phyloP scores from a whole-genome alignment of 192 early-diverging fungal species.

The Gamsiella multidivaricata region DNA sequence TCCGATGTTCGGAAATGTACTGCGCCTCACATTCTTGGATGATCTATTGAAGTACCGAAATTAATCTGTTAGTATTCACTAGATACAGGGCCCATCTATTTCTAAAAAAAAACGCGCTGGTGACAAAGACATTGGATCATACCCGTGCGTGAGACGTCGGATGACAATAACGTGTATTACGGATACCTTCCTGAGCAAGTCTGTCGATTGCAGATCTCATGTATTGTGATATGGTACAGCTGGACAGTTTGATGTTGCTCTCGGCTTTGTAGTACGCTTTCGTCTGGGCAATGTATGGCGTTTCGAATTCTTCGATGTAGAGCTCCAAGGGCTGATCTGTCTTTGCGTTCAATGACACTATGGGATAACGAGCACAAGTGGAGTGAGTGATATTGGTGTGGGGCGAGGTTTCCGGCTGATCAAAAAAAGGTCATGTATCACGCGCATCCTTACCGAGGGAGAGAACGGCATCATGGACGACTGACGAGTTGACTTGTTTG shows the following conservation, averaged over 20 bases:
- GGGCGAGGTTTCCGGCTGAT: background rate
- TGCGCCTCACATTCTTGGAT: slow-evolving; percentile 79
- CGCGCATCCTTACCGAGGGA: slow-evolving; percentile 65
- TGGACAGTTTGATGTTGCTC: slow-evolving; percentile 66
- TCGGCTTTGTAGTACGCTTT: slow-evolving; percentile 77
- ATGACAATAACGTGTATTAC: slow-evolving; percentile 72
- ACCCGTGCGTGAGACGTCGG: slow-evolving; percentile 74
- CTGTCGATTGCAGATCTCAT: slow-evolving; percentile 71
- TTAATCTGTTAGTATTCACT: too few species aligned
- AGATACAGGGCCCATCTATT: too few species aligned
- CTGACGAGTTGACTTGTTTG: slow-evolving; percentile 61
- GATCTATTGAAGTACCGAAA: slow-evolving; percentile 50
- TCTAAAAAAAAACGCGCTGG: background rate
- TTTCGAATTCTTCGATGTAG: slow-evolving; percentile 86
- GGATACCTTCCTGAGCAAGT: slow-evolving; percentile 70
- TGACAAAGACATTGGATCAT: background rate
- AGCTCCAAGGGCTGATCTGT: slow-evolving; percentile 73
- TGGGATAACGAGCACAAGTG: background rate
- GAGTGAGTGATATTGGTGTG: background rate
- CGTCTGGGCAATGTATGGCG: slow-evolving; percentile 73
- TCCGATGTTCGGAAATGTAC: slow-evolving; percentile 76
- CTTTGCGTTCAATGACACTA: slow-evolving; percentile 71
- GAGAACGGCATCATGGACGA: slow-evolving; percentile 62
- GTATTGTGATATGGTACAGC: slow-evolving; percentile 71
- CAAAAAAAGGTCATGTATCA: background rate